phyloP scores from a whole-genome alignment of 1,284 basidiomycete genomes.

The Cryptococcus depauperatus region DNA sequence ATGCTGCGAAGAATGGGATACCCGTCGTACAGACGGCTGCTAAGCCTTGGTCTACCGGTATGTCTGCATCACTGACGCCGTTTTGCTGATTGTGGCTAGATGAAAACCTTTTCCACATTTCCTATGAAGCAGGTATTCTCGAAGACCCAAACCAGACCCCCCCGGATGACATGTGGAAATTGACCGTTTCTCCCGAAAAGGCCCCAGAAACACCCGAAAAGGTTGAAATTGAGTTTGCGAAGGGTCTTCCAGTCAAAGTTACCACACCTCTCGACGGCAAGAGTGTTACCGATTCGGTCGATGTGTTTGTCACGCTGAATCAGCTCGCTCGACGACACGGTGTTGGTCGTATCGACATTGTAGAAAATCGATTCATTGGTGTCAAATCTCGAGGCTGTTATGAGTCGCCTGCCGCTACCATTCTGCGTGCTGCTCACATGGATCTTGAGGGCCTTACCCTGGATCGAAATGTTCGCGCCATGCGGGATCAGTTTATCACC shows the following conservation, averaged over 20 bases:
- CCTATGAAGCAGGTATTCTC: conserved; percentile 97
- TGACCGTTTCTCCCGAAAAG: conserved; percentile 74
- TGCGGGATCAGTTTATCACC: conserved; percentile 92
- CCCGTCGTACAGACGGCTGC: conserved; percentile 91
- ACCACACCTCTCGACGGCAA: conserved; percentile 49
- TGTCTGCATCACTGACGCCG: conserved; percentile 6
- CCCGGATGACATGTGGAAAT: conserved; percentile 99
- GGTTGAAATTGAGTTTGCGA: conserved; percentile 75
- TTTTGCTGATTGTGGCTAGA: conserved; percentile 47
- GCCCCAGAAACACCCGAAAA: conserved; percentile 75
- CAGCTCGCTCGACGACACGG: conserved; percentile 89
- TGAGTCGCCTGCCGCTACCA: conserved; percentile 92
- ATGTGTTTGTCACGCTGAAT: conserved; percentile 90
- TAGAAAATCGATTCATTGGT: conserved; percentile 98
- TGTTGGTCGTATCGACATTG: conserved; percentile 94
- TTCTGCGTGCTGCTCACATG: conserved; percentile 89
- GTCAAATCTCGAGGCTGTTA: conserved; percentile 99
- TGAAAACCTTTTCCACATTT: conserved; percentile 99
- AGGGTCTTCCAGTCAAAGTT: conserved; percentile 78
- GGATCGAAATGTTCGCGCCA: conserved; percentile 89
- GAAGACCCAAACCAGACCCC: conserved; percentile 95
- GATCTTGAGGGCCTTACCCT: conserved; percentile 96
- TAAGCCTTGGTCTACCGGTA: conserved; percentile 93
- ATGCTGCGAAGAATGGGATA: conserved; percentile 80
- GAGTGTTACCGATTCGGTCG: conserved; percentile 79